Evolutionary conservation across 306 rosid species (phyloP), one percentile per base, ranked within the genome.

Genomic region (Rosa rugosa): DNA sequence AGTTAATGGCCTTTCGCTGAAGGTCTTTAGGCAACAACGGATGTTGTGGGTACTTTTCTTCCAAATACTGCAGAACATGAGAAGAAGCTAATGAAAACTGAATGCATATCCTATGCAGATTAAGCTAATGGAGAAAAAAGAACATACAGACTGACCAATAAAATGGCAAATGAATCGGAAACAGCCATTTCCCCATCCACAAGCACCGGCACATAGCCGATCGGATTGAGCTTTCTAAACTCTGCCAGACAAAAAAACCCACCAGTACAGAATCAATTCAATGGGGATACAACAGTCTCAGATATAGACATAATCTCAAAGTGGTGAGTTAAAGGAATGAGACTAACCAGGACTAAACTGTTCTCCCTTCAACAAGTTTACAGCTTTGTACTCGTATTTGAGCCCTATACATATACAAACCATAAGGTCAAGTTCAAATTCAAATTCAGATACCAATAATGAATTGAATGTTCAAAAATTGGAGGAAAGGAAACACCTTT

Each of bases 1-100:
- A 85, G 84, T 92, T 94, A 79, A 94, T 68, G 69, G 95, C 86
- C 82, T 84, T 91, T 80, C 77, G 83, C 18, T 66, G 72, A 76
- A 88, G 82, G 83, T 91, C 93, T 62, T 6, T 31, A 78, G 97
- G 99, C 59, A 94, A 85, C 59, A 94, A 77, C 9, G 97, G 93
- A 84, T 80, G 84, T 49, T 86, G 89, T 31, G 97, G 91, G 86
- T 86, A 94, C 87, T 94, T 94, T 41, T 88, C 93, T 42, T 94
- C 99, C 85, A 94, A 82, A 86, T 91, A 91, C 99, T 92, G 85
- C 44, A 44, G 16, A 49, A 42, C 36, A 62, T 11, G 40, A 84
- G 23, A 63, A 27, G 5, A 69, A 1, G 8, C 7, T n/a, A 4
- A 44, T 31, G 2, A 67, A 34, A 6, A 46, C 16, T 53, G 27